Base-by-base conservation (phyloP, 2,329 filamentous ascomycete genomes). In the Aspergillus flavus region DNA sequence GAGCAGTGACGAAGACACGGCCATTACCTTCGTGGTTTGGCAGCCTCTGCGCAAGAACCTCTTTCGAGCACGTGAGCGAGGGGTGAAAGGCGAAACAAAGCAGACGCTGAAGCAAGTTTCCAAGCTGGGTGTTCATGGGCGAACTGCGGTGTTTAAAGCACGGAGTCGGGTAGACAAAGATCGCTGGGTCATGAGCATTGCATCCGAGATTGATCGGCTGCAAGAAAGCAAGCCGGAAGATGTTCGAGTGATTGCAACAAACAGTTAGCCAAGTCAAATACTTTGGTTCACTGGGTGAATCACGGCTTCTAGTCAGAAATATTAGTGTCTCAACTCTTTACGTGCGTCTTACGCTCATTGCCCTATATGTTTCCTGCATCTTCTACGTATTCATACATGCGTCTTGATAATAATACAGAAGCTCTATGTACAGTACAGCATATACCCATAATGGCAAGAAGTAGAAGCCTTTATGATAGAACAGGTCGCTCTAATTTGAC, bases 11-110 rank as follows among this genome's bases (percentile, higher is more conserved):
- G 87, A 89, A 69, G 87, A 89, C 68, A 84, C 85, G n/a, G 87
- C 87, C 77, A 88, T 86, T 0, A 87, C 85, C 2, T 90, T 90
- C 70, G 87, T 89, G n/a, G 79, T 90, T 48, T 90, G 87, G 87
- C 84, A 88, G 67, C 84, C 84, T 43, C 81, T 83, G 65, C 81
- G 79, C 63, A 87, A 86, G 69, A 82, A 81, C 10, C 83, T 85
- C 69, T 89, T 89, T 71, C 77, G 78, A 55, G 79, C 76, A 5
- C 73, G 72, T n/a, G 76, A 81, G 63, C 69, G 74, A n/a, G 72
- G 74, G 26, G 73, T 76, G 28, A 70, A 76, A 62, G 77, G 81
- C 41, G 73, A 77, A 58, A 77, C 74, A 28, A 80, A 80, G 28
- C 83, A 81, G 62, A 76, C 78, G 19, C 75, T 89, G 62, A 87